Base-by-base conservation (phyloP, 1,284 basidiomycete genomes). In the Pseudozyma pruni region DNA sequence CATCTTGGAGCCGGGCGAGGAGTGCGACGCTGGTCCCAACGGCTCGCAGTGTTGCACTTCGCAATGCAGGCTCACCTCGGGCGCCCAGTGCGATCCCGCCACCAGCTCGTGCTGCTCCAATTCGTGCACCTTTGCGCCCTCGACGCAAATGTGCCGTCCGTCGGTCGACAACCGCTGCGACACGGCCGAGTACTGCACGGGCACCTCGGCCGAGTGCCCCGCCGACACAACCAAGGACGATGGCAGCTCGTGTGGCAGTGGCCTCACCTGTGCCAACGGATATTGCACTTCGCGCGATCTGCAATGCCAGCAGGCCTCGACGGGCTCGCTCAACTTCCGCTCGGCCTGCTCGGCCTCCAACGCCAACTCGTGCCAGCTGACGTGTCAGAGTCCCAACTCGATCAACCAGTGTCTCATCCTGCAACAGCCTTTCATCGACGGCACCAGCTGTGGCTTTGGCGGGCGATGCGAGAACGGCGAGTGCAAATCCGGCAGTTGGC, bases 361-460 rank as follows among this genome's bases (percentile, higher is more conserved):
- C 74, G 88, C 90, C 83, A 87, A 85, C 62, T 86, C 86, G 37
- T 94, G 92, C 83, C 88, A 89, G 72, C 88, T 94, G 39, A 89
- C 90, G 3, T 95, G 93, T 82, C 87, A 89, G 80, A 89, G 91
- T 81, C 92, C 92, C 2, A 85, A 73, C 22, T 83, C 84, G 16
- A 61, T 86, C 20, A 58, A 73, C 20, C 59, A 86, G 72, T 95
- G 93, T 83, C 84, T 92, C n/a, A 84, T 90, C 39, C 85, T 94
- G 34, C 89, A 90, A 62, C 88, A 91, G 2, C 84, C 87, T 34
- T 88, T 94, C 51, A 86, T 92, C 43, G 91, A 94, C 79, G 93
- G 93, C 11, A 93, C 92, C 20, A 88, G 90, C 11, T 95, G 93
- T 81, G 92, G 91, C 86, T 82, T 69, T 62, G 93, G 92, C 78